These are phyloP conservation scores for Sequoiadendron giganteum DNA, from an alignment of 75 land plant genomes.

Conservation along the genomic window DNA sequence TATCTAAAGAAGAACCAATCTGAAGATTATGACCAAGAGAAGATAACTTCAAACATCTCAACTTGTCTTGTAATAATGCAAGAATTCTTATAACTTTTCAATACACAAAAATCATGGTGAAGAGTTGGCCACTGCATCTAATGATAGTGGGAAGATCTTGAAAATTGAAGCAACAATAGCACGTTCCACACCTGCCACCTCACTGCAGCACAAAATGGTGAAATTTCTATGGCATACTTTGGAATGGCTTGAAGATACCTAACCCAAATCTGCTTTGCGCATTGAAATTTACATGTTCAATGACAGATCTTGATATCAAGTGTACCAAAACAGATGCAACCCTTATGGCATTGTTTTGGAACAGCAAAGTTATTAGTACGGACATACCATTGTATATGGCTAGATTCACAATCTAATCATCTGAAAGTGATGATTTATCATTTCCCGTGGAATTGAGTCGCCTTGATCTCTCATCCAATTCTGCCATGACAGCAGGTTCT, in stretches of 20 bases:
- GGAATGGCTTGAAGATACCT: not conserved
- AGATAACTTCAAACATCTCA: not conserved
- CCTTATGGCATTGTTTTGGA: not conserved
- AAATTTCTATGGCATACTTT: not conserved
- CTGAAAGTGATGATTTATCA: not conserved
- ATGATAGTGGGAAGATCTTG: not conserved
- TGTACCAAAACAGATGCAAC: not conserved
- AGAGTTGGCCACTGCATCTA: not conserved
- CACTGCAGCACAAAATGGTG: not conserved
- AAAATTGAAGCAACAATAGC: not conserved
- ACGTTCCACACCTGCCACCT: not conserved
- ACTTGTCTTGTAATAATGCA: not conserved
- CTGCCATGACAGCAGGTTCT: constrained; percentile 57
- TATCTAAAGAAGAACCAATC: not conserved
- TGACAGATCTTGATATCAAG: not conserved
- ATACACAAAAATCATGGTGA: not conserved
- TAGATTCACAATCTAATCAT: not conserved
- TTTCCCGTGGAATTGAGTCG: constrained; percentile 23
- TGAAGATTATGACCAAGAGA: not conserved
- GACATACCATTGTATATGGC: not conserved
- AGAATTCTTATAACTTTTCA: not conserved
- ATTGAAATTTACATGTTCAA: not conserved
- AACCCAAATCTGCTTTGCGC: not conserved
- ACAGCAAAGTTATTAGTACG: not conserved
- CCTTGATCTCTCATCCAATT: constrained; percentile 41